Base-by-base conservation (phyloP, 1,139 yeast genomes). In the Candida freyschussii region DNA sequence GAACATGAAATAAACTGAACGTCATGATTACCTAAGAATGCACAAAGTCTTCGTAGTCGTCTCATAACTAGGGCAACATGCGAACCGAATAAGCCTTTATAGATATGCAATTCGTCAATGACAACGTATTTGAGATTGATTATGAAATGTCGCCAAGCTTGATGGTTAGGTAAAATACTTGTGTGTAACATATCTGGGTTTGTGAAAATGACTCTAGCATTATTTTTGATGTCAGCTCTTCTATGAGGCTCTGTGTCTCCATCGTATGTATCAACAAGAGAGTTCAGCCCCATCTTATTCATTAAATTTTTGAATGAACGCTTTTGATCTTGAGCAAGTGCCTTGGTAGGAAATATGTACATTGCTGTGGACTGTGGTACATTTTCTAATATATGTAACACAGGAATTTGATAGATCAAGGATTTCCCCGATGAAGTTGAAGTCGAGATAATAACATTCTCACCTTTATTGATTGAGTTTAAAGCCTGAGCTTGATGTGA, bases 401-500 rank as follows among this genome's bases (percentile, higher is more conserved):
- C 85, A 0, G 97, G 95, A 2, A 87, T 59, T 56, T 91, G 98
- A 52, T 87, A 91, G 20, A 93, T 82, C 34, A 91, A 62, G 0
- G 97, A 87, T 49, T 91, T 91, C 26, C 99, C 99, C 0, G 96
- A 86, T 1, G 96, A 86, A 0, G 99, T 91, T 0, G 96, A 77
- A 0, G 98, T 93, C 14, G 95, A 80, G 1, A 89, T 78, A 25
- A 91, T 83, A 2, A 87, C 86, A 56, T 89, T 78, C 26, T 68
- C 62, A 2, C 74, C 73, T 0, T 59, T 50, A 31, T 66, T 51
- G 11, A 86, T 59, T 0, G 77, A 68, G 36, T 74, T 69, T 6
- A 91, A 56, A 0, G 96, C 96, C 30, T 73, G 71, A 0, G 82
- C 75, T 55, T 91, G 99, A 56, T 91, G 99, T 0, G 73, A 55